Percentiles rank a stretch among this genome's conserved stretches.
Evolutionary conservation across 441 rosid species (phyloP).

Genomic region (Gossypium davidsonii): DNA sequence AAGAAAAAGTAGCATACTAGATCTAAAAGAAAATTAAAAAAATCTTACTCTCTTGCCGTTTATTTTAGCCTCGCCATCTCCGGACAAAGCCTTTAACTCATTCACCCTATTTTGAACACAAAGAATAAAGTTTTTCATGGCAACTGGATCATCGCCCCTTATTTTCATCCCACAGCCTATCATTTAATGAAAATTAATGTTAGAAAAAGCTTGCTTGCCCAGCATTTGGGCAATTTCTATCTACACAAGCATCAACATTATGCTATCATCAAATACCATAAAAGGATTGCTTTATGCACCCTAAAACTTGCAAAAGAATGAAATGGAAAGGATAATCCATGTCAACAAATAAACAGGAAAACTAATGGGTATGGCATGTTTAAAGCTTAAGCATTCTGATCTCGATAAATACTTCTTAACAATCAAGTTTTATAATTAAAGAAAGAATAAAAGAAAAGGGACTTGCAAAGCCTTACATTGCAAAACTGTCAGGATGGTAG

Average conservation of each 20-base stretch:
- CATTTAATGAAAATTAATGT: conserved; percentile 15
- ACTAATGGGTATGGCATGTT: neutral
- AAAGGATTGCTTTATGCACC: neutral
- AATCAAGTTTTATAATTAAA: conserved; percentile 3
- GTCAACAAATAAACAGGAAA: neutral
- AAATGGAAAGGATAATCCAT: neutral
- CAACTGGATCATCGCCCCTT: conserved; percentile 75
- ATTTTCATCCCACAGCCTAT: conserved; percentile 91
- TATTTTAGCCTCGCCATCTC: conserved; percentile 34
- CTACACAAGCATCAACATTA: neutral
- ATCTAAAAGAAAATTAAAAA: neutral
- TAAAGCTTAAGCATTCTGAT: conserved; percentile 9
- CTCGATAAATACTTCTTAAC: neutral
- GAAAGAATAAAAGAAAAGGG: neutral
- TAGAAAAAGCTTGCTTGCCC: neutral
- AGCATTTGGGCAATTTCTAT: neutral
- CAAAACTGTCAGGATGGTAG: conserved; percentile 70
- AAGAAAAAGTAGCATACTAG: conserved; percentile 5
- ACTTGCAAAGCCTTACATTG: conserved; percentile 46
- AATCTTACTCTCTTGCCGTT: conserved; percentile 53
- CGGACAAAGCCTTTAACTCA: conserved; percentile 53
- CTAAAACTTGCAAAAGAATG: neutral
- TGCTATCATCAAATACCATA: neutral
- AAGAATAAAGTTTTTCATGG: conserved; percentile 75
- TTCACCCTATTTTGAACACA: conserved; percentile 67